These are phyloP conservation scores for Lentinula edodes DNA, from an alignment of 768 basidiomycete genomes.

Conservation along the genomic window DNA sequence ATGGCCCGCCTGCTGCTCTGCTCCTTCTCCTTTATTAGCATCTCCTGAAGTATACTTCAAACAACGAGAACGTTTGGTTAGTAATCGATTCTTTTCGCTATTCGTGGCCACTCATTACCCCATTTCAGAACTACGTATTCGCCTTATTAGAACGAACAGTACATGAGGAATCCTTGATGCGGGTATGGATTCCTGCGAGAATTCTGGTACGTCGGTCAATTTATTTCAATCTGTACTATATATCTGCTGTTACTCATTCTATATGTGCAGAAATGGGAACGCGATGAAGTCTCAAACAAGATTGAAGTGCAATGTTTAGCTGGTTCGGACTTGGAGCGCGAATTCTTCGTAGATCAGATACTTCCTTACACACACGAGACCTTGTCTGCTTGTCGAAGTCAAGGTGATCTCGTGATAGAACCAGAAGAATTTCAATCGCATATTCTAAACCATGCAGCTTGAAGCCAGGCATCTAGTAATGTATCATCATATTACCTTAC, in stretches of 20 bases:
- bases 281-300: not conserved
- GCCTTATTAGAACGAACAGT: not conserved
- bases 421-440: not conserved
- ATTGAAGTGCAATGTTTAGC: not conserved
- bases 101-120: not conserved
- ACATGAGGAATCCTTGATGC: not conserved
- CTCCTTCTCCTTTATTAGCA: not conserved
- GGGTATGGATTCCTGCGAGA: not conserved
- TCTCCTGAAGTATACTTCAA: not conserved
- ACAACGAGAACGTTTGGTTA: not conserved
- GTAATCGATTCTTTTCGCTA: not conserved
- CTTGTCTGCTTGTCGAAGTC: not conserved
- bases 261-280: not conserved
- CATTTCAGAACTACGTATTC: not conserved
- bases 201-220: not conserved
- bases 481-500: no score
- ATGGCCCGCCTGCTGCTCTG: not conserved
- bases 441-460: no score
- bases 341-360: not conserved
- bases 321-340: not conserved
- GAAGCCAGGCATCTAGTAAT: no score
- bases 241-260: not conserved
- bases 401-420: not conserved
- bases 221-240: not conserved
- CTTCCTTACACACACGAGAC: not conserved